Conservation (phyloP, 768 basidiomycete genomes). For the Hemileccinum rubropunctum region DNA sequence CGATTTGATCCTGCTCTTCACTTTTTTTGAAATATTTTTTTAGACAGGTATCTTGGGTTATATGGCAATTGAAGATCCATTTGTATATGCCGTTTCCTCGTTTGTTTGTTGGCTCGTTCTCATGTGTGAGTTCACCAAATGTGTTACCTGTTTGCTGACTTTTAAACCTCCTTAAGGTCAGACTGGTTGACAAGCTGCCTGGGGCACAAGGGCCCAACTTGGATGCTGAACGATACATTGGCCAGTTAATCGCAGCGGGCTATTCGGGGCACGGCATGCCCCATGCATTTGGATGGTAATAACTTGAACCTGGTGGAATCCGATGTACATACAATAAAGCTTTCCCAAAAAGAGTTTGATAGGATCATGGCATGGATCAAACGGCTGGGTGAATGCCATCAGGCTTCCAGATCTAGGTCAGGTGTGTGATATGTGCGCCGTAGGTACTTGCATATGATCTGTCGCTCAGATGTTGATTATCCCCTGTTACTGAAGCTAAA, state of each 20-base stretch:
- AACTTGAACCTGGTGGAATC: too few species aligned
- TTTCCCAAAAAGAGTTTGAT: too few species aligned
- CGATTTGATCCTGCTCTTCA: not conserved
- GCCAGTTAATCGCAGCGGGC: constrained; percentile 72
- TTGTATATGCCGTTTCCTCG: constrained; percentile 43
- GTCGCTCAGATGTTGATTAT: too few species aligned
- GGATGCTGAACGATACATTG: constrained; percentile 34
- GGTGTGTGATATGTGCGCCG: too few species aligned
- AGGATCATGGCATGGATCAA: too few species aligned
- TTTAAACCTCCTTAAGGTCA: constrained; percentile 43
- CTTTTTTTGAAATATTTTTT: not conserved
- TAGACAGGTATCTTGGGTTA: constrained; percentile 86
- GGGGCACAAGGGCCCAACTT: constrained; percentile 8
- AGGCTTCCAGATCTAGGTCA: too few species aligned
- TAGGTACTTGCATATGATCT: too few species aligned
- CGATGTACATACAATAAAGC: too few species aligned
- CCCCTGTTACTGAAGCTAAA: too few species aligned
- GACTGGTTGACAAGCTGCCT: constrained; percentile 46
- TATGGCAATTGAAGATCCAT: constrained; percentile 59
- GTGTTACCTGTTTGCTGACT: too few species aligned
- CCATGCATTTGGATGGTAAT: constrained; percentile 65
- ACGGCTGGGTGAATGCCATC: too few species aligned
- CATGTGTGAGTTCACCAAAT: too few species aligned
- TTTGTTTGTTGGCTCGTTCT: not conserved
- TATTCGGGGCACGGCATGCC: constrained; percentile 83